A percentile compares a stretch with the other conserved stretches of the same genome.
Conservation (phyloP, 2,329 filamentous ascomycete genomes). For the Periconia digitata region DNA sequence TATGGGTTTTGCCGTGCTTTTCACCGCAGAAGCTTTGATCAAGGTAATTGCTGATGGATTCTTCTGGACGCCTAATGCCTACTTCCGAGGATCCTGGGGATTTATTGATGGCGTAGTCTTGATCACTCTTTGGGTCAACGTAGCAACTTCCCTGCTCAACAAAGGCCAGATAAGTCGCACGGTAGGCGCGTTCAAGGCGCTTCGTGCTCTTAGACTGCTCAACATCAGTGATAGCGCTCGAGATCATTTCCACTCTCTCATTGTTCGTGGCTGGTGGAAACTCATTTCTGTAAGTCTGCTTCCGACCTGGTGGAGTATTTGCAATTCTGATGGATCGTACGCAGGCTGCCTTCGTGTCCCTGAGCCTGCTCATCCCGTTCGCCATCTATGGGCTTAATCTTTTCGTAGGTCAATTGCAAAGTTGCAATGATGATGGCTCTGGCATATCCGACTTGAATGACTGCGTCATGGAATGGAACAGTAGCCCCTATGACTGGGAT, state of each 20-base stretch:
- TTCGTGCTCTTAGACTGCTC: constrained; percentile 84
- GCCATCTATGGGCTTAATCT: constrained; percentile 94
- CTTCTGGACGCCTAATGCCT: constrained; percentile 96
- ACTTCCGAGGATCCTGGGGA: constrained; percentile 94
- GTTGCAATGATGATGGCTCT: constrained; percentile 73
- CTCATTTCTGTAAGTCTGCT: constrained; percentile 69
- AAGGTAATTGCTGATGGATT: constrained; percentile 95
- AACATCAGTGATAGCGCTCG: constrained; percentile 96
- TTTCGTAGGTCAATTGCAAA: constrained; percentile 78
- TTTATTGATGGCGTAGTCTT: constrained; percentile 92
- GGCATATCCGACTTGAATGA: constrained; percentile 63
- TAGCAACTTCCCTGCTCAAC: constrained; percentile 76
- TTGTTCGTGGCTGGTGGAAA: constrained; percentile 93
- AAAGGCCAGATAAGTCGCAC: constrained; percentile 85
- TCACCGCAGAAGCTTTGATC: constrained; percentile 82
- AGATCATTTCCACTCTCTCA: constrained; percentile 94
- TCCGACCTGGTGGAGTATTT: not conserved
- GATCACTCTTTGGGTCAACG: constrained; percentile 93
- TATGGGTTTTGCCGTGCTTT: constrained; percentile 82
- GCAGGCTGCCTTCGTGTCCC: constrained; percentile 82
- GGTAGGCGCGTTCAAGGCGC: constrained; percentile 94
- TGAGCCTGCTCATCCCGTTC: constrained; percentile 93
- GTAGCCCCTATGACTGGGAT: constrained; percentile 78
- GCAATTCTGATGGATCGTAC: constrained; percentile 7
- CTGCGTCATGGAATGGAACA: constrained; percentile 83